Percentiles rank a stretch among this genome's conserved stretches.
phyloP scores from a whole-genome alignment of 2,329 filamentous ascomycete species.

The Aspergillus ochraceus region DNA sequence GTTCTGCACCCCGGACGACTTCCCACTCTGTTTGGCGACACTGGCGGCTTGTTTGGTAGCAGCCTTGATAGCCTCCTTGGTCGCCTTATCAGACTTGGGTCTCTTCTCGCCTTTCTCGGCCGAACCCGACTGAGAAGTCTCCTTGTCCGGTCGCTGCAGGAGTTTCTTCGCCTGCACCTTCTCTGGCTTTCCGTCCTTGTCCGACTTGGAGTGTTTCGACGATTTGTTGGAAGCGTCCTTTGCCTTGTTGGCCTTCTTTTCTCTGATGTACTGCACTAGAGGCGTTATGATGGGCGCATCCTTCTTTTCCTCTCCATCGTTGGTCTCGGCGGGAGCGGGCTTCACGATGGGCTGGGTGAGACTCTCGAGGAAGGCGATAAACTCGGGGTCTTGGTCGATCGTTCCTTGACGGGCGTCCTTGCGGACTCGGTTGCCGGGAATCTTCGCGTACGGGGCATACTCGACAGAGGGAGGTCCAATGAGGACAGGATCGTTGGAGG shows the following conservation, averaged over 20 bases:
- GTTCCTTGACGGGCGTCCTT: slow-evolving; percentile 86
- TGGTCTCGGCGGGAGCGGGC: slow-evolving; percentile 50
- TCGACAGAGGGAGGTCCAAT: slow-evolving; percentile 78
- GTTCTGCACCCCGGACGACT: slow-evolving; percentile 15
- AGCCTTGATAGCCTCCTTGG: slow-evolving; percentile 63
- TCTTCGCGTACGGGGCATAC: slow-evolving; percentile 79
- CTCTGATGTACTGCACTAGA: slow-evolving; percentile 82
- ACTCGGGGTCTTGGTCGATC: slow-evolving; percentile 95
- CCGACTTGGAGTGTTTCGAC: slow-evolving; percentile 42
- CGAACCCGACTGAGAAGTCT: slow-evolving; percentile 24
- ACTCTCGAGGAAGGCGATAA: slow-evolving; percentile 86
- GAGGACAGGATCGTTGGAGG: slow-evolving; percentile 68
- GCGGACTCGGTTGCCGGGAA: slow-evolving; percentile 71
- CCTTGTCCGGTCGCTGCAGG: slow-evolving; percentile 40
- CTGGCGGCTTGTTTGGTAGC: slow-evolving; percentile 48
- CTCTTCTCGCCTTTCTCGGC: slow-evolving; percentile 42
- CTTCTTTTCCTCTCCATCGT: slow-evolving; percentile 51
- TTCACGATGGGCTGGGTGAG: slow-evolving; percentile 73
- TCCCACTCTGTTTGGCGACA: slow-evolving; percentile 28
- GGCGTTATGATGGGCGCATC: slow-evolving; percentile 79
- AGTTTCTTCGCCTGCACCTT: slow-evolving; percentile 45
- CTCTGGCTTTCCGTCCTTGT: slow-evolving; percentile 42
- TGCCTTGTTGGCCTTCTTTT: slow-evolving; percentile 81
- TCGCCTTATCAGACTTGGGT: slow-evolving; percentile 54
- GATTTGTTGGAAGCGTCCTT: slow-evolving; percentile 55